Conservation (phyloP, 2,329 filamentous ascomycete species). For the Didymella sp. region DNA sequence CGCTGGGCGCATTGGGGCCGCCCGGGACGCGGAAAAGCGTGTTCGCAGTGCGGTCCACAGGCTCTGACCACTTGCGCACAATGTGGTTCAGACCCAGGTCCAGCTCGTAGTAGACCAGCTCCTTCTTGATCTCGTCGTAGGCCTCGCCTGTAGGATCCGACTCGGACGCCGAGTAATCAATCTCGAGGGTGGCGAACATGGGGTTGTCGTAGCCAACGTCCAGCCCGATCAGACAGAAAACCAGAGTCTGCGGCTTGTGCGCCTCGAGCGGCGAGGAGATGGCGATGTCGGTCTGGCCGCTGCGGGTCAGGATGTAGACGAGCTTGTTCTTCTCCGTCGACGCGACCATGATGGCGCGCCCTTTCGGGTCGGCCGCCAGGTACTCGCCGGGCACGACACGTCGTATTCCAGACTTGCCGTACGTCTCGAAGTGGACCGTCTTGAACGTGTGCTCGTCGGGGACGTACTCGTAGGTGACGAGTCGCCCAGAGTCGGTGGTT, state of each 20-base stretch:
- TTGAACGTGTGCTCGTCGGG: constrained; percentile 86
- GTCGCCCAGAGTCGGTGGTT: constrained; percentile 92
- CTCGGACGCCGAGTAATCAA: constrained; percentile 90
- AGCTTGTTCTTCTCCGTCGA: constrained; percentile 99
- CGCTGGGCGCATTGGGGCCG: constrained; percentile 90
- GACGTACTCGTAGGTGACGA: constrained; percentile 91
- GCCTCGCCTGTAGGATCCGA: constrained; percentile 88
- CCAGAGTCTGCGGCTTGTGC: constrained; percentile 88
- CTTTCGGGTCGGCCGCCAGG: constrained; percentile 92
- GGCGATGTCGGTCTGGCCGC: constrained; percentile 90
- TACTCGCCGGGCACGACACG: constrained; percentile 96
- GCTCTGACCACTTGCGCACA: constrained; percentile 93
- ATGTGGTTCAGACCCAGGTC: constrained; percentile 97
- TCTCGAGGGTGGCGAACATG: constrained; percentile 91
- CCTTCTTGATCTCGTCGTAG: constrained; percentile 81
- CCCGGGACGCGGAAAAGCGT: constrained; percentile 95
- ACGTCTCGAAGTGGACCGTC: constrained; percentile 93
- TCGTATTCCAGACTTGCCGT: constrained; percentile 93
- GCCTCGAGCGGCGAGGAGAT: constrained; percentile 98
- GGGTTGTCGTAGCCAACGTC: constrained; percentile 98
- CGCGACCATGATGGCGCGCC: constrained; percentile 91
- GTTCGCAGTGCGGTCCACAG: constrained; percentile 86
- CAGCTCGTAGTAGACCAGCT: constrained; percentile 95
- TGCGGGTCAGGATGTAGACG: constrained; percentile 96
- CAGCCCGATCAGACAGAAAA: constrained; percentile 84